Conservation (phyloP, 1,284 basidiomycete genomes). For the Irpex rosettiformis region DNA sequence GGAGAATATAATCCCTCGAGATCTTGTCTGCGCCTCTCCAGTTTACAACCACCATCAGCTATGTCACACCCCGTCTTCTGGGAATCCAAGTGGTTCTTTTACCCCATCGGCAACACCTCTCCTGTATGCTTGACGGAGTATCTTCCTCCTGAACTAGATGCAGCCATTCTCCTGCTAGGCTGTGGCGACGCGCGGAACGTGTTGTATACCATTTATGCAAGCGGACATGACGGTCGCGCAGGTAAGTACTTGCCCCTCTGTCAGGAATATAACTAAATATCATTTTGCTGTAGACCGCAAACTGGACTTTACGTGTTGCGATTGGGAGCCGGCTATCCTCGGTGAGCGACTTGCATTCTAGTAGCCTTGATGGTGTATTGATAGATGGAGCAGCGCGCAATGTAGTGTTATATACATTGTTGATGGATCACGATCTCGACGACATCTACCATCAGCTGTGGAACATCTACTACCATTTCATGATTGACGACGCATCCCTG, state of each 20-base stretch:
- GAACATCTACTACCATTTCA: slow-evolving; percentile 58
- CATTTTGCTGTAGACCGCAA: slow-evolving; percentile 31
- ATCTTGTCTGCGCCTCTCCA: background rate
- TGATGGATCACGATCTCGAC: slow-evolving; percentile 30
- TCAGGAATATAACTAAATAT: too few relatives aligned
- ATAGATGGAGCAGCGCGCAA: slow-evolving; percentile 35
- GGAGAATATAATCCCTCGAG: background rate
- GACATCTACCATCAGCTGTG: slow-evolving; percentile 32
- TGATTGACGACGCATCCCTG: slow-evolving; percentile 40
- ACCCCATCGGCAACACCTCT: slow-evolving; percentile 54
- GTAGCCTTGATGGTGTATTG: background rate
- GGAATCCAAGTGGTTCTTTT: slow-evolving; percentile 46
- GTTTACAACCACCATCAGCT: background rate
- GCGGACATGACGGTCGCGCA: slow-evolving; percentile 1
- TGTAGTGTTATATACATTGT: slow-evolving; percentile 31
- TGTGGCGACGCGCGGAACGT: slow-evolving; percentile 58
- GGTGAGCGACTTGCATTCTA: slow-evolving; percentile 32
- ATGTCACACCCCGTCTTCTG: slow-evolving; percentile 38
- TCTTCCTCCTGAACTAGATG: slow-evolving; percentile 40
- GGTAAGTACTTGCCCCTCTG: slow-evolving; percentile 16
- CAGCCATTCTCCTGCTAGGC: slow-evolving; percentile 47
- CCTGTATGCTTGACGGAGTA: slow-evolving; percentile 45
- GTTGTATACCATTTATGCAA: slow-evolving; percentile 42
- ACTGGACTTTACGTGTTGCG: slow-evolving; percentile 60
- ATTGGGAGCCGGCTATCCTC: slow-evolving; percentile 53